Base-by-base conservation (phyloP, 179 eudicot species). In the Spinacia oleracea region DNA sequence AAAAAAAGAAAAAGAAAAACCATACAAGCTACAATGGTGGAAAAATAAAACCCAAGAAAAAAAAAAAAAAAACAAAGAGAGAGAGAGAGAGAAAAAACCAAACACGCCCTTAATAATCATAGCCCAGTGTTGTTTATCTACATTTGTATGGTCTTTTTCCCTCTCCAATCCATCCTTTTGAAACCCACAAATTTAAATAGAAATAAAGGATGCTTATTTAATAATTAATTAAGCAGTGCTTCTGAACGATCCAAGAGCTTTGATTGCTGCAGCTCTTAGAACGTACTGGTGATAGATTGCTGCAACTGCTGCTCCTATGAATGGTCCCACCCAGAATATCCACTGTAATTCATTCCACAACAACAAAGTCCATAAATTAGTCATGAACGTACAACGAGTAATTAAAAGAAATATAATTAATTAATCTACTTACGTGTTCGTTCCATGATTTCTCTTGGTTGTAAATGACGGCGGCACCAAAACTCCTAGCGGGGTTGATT, bases 271-370 rank as follows among this genome's bases (percentile, higher is more conserved):
- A 0, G 90, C 90, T 78, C 90, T 82, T 0, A 88, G 81, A 55
- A 88, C 56, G 80, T 70, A 88, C 10, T 88, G 88, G 73, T 88
- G 90, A 80, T 88, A 88, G 79, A 88, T 40, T 66, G 90, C 88
- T 14, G 90, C 90, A 12, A 81, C 81, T 56, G 83, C 82, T 62
- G 90, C 90, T 74, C 90, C 90, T 31, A 86, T 35, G 74, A 88
- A 84, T 42, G 90, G 90, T 82, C 90, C 90, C 1, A 88, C 88
- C 90, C 88, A 88, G 87, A 88, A 88, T 16, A 88, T 88, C 90
- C 90, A 88, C 86, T 87, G 85, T 14, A 80, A 38, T 23, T 53
- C 1, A 16, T n/a, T n/a, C 12, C 50, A 48, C 20, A 48, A 48
- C 35, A 71, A 9, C 18, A 29, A 32, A 10, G 8, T 9, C n/a